These are phyloP conservation scores for Phaffia australis DNA, from an alignment of 768 basidiomycete species.

Conservation along the genomic window DNA sequence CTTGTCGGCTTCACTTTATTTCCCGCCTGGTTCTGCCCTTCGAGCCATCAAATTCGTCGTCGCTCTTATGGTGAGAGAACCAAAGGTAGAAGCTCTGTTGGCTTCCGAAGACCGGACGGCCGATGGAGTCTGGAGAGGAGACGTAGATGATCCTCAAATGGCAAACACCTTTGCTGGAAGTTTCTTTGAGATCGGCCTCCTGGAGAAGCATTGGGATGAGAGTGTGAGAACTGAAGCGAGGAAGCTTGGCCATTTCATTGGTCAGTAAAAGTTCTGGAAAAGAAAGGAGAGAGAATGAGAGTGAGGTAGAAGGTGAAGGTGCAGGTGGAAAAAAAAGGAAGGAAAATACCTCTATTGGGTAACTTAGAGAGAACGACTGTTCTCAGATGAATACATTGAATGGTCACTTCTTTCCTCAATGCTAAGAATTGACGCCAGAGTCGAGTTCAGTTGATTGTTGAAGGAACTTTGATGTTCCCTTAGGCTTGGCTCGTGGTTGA, in stretches of 20 bases:
- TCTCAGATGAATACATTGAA: too few relatives aligned
- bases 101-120: conserved; percentile 73
- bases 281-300: too few relatives aligned
- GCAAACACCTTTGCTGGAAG: conserved; percentile 65
- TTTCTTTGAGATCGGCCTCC: conserved; percentile 66
- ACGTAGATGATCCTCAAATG: conserved; percentile 68
- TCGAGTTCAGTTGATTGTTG: too few relatives aligned
- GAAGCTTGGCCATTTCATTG: conserved; percentile 31
- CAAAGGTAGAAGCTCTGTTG: conserved; percentile 70
- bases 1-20: conserved; percentile 64
- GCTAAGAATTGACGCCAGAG: too few relatives aligned
- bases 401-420: too few relatives aligned
- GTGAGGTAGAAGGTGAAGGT: too few relatives aligned
- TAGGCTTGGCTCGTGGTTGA: too few relatives aligned
- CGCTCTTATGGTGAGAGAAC: conserved; percentile 60
- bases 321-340: too few relatives aligned
- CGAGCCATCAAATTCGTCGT: conserved; percentile 64
- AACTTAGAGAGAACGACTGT: too few relatives aligned
- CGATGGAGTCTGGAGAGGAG: conserved; percentile 73
- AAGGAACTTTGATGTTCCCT: too few relatives aligned
- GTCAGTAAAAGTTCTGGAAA: not conserved
- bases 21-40: conserved; percentile 57
- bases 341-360: too few relatives aligned
- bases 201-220: conserved; percentile 52
- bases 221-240: conserved; percentile 56